Base-by-base conservation (phyloP, 345 rosid species). In the Xanthoceras sorbifolium region DNA sequence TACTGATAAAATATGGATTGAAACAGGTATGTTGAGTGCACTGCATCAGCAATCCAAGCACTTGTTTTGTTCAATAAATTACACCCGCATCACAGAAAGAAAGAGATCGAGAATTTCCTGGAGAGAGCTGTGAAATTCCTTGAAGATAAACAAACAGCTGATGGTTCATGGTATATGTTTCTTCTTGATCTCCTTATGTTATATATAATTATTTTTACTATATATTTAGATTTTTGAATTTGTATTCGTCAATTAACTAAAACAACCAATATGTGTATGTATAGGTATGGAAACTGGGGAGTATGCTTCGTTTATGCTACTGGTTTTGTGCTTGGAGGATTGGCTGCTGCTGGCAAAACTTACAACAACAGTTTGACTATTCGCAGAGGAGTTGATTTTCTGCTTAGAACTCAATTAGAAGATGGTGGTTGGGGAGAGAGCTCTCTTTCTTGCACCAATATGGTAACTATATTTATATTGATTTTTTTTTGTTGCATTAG, bases 101-200 rank as follows among this genome's bases (percentile, higher is more conserved):
- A 66, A 11, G 90, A 91, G 75, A 82, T 91, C 15, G 82, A 80
- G 0, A 74, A 23, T 38, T 87, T 79, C 80, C 78, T 91, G 3
- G 20, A n/a, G 12, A 86, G 84, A 34, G 93, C 85, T 0, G 81
- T 77, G 3, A 4, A 69, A 15, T 89, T 55, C 73, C 34, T 89
- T 10, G 86, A 86, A 80, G 48, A 65, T 67, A 64, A 76, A 72
- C 91, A 89, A 76, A 83, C 59, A 12, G 67, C 81, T 5, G 91
- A 89, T 20, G 92, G 92, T 64, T 87, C 87, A 66, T 89, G 95
- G 90, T 87, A 55, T n/a, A 1, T 55, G 10, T 55, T n/a, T 55
- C 2, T 55, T 6, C 23, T 3, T 6, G 6, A 0, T 55, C 20
- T 48, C n/a, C n/a, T n/a, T n/a, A n/a, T n/a, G n/a, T n/a, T n/a